Evolutionary conservation across 2,329 filamentous ascomycete genomes (phyloP).

Genomic region (Trichoderma sp.): DNA sequence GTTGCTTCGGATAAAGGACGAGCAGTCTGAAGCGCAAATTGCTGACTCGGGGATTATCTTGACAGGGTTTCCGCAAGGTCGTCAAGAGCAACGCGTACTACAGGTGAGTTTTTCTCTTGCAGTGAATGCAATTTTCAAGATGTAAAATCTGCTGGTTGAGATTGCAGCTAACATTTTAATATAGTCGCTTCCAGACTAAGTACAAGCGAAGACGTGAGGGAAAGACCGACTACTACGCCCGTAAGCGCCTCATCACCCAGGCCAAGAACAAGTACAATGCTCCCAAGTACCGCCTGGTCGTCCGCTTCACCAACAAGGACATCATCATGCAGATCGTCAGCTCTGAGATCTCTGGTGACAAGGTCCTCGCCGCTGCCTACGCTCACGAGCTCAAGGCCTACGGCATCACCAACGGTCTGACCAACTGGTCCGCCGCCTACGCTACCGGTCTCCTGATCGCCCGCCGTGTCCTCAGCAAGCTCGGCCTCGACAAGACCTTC

Average conservation of each 20-base stretch:
- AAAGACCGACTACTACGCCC: slow-evolving; percentile 99
- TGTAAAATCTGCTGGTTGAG: neutral
- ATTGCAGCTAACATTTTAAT: slow-evolving; percentile 35
- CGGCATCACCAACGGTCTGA: slow-evolving; percentile 96
- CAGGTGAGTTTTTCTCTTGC: slow-evolving; percentile 68
- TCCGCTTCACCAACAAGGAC: slow-evolving; percentile 99
- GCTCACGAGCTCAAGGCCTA: slow-evolving; percentile 97
- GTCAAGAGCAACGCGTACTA: slow-evolving; percentile 99
- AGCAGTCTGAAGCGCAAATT: slow-evolving; percentile 97
- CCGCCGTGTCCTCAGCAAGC: slow-evolving; percentile 96
- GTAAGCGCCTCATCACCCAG: slow-evolving; percentile 99
- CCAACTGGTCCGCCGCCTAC: slow-evolving; percentile 99
- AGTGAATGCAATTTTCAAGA: neutral
- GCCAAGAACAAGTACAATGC: slow-evolving; percentile 99
- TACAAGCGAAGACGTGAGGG: slow-evolving; percentile 95
- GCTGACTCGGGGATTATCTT: slow-evolving; percentile 83
- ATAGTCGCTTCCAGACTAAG: slow-evolving; percentile 98
- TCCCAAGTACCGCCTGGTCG: slow-evolving; percentile 99
- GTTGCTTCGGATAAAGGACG: slow-evolving; percentile 85
- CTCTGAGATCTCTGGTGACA: slow-evolving; percentile 96
- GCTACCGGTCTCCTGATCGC: slow-evolving; percentile 95
- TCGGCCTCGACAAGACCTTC: slow-evolving; percentile 92
- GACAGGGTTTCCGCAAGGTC: slow-evolving; percentile 86
- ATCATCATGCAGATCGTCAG: slow-evolving; percentile 97
- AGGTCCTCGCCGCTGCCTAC: slow-evolving; percentile 92